phyloP scores from a whole-genome alignment of 305 asterid genomes.

The Nicotiana rustica region DNA sequence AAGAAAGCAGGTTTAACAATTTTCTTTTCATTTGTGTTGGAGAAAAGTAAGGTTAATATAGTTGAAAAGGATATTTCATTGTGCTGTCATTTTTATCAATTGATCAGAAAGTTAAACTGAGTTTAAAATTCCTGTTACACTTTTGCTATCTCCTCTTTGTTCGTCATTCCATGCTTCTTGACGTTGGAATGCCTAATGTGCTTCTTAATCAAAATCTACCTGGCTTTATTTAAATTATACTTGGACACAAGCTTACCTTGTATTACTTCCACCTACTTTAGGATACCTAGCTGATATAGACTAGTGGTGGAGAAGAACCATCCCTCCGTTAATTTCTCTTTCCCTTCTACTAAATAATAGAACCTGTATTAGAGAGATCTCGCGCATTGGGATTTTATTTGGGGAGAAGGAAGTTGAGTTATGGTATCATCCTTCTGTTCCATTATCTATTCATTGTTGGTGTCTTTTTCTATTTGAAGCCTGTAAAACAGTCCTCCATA shows the following conservation, averaged over 20 bases:
- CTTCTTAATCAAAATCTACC: constrained; percentile 22
- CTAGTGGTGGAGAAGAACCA: constrained; percentile 16
- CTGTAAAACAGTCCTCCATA: not conserved
- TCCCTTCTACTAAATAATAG: not conserved
- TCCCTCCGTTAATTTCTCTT: not conserved
- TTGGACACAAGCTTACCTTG: constrained; percentile 7
- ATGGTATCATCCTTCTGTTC: constrained; percentile 5
- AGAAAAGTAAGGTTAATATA: constrained; percentile 19
- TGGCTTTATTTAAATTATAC: constrained; percentile 10
- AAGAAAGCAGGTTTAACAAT: not conserved
- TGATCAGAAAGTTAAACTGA: constrained; percentile 18
- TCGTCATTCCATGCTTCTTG: not conserved
- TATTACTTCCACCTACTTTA: not conserved
- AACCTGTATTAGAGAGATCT: constrained; percentile 10
- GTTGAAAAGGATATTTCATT: constrained; percentile 1
- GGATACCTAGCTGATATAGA: constrained; percentile 25
- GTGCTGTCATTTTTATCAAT: not conserved
- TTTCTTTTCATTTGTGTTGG: constrained; percentile 21
- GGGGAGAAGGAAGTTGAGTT: not conserved
- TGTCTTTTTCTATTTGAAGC: constrained; percentile 1
- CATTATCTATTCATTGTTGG: not conserved
- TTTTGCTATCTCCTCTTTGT: constrained; percentile 26
- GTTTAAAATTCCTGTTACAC: constrained; percentile 23
- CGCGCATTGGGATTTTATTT: not conserved
- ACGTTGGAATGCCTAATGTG: constrained; percentile 5